Conservation (phyloP, 2,329 filamentous ascomycete species). For the Penicillium oxalicum region DNA sequence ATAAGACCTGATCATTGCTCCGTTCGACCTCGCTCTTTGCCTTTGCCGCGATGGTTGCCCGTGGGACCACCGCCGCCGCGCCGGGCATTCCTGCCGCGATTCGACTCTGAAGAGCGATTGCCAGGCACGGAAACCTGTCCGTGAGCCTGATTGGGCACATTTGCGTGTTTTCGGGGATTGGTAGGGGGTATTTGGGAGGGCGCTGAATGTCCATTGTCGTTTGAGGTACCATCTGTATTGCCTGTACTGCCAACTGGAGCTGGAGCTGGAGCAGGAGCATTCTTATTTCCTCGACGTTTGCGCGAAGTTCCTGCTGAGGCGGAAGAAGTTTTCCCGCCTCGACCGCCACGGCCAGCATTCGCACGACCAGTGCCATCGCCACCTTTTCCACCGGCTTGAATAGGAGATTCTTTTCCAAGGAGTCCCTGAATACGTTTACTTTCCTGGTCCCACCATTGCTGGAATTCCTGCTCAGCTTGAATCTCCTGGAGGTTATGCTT, state of each 20-base stretch:
- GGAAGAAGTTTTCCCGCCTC: conserved; percentile 12
- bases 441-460: conserved; percentile 53
- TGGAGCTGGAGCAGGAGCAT: not conserved
- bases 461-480: conserved; percentile 92
- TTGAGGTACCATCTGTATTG: conserved; percentile 3
- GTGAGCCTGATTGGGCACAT: conserved; percentile 10
- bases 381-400: conserved; percentile 10
- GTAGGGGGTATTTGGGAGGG: not conserved
- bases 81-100: conserved; percentile 12
- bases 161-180: conserved; percentile 10
- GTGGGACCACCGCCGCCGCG: conserved; percentile 18
- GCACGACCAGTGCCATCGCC: not conserved
- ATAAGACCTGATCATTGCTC: no score
- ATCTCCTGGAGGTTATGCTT: conserved; percentile 91
- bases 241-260: no score
- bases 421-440: conserved; percentile 34
- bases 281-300: conserved; percentile 17
- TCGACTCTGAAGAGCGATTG: conserved; percentile 7
- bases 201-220: conserved; percentile 2
- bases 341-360: not conserved
- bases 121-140: conserved; percentile 8
- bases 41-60: conserved; percentile 12
- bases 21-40: conserved; percentile 13
- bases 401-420: conserved; percentile 19
- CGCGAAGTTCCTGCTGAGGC: conserved; percentile 9